Base-by-base conservation (phyloP, 257 asterid species). In the Ilex aquifolium region DNA sequence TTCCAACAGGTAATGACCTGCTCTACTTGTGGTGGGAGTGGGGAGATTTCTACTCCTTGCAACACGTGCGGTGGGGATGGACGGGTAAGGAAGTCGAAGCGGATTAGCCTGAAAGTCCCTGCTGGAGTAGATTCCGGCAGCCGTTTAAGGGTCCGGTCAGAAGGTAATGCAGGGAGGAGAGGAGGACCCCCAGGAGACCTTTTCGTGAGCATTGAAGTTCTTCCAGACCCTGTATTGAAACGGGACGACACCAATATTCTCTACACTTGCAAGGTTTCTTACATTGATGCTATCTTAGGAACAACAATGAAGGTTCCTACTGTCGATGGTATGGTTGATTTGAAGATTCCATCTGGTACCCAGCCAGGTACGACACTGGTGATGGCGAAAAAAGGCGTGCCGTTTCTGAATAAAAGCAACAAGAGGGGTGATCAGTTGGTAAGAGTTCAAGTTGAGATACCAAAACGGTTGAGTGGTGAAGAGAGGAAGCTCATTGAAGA, bases 161-260 rank as follows among this genome's bases (percentile, higher is more conserved):
- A 90, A 72, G 99, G 99, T 21, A 87, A 93, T 57, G 94, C 95
- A 0, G 99, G 99, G 40, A 77, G 84, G 72, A 79, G 81, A 75
- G 99, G 99, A 10, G 99, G 99, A 5, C 95, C 95, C 0, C 85
- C 97, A 0, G 99, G 99, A 7, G 99, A 93, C 68, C 97, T 93
- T 13, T 93, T 90, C 3, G 99, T 90, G 31, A 73, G 65, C 51
- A 82, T 93, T 7, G 96, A 93, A 36, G 96, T 93, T 62, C 87
- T 80, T 12, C 65, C 86, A 0, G 99, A 93, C 50, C 85, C 96
- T 0, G 84, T 89, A 17, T 66, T 93, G 65, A 93, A 76, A 77
- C 76, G 99, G n/a, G 97, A 93, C 0, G 97, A 83, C 60, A 84
- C 95, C 58, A 87, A 90, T 74, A 85, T 93, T 42, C 87, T 93